Conservation (phyloP, 23 red algal species). For the Cyanidiococcus yangmingshanensis region DNA sequence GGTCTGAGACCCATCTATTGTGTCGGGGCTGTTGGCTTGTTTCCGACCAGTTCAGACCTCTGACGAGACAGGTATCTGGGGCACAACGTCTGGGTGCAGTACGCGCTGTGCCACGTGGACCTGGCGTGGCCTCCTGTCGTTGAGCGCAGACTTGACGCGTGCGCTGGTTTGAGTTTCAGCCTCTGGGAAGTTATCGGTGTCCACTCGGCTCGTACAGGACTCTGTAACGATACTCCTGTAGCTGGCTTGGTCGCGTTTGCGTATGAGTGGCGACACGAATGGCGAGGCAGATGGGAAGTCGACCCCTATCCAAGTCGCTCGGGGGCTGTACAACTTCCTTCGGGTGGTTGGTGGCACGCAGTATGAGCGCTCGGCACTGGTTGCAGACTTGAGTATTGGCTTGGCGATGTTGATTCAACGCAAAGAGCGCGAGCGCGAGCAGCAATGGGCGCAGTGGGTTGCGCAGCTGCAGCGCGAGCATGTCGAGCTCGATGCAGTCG, state of each 20-base stretch:
- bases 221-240: no score
- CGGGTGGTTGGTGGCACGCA: background rate
- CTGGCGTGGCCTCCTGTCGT: no score
- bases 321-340: slow-evolving; percentile 6
- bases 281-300: background rate
- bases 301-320: slow-evolving; percentile 3
- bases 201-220: no score
- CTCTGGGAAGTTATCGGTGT: background rate
- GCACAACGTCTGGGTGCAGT: no score
- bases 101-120: no score
- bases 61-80: no score
- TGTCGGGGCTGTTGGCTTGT: no score
- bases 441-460: background rate
- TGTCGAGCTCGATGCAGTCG: background rate
- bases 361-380: slow-evolving; percentile 2
- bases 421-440: slow-evolving; percentile 3
- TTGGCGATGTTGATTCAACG: background rate
- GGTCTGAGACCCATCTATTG: no score
- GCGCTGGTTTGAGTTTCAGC: no score
- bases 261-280: background rate
- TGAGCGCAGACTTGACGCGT: no score
- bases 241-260: no score
- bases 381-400: slow-evolving; percentile 7
- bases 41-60: no score
- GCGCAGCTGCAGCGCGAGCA: background rate